Evolutionary conservation across 495 filamentous ascomycete genomes (phyloP).

Genomic region (Xylaria cubensis): DNA sequence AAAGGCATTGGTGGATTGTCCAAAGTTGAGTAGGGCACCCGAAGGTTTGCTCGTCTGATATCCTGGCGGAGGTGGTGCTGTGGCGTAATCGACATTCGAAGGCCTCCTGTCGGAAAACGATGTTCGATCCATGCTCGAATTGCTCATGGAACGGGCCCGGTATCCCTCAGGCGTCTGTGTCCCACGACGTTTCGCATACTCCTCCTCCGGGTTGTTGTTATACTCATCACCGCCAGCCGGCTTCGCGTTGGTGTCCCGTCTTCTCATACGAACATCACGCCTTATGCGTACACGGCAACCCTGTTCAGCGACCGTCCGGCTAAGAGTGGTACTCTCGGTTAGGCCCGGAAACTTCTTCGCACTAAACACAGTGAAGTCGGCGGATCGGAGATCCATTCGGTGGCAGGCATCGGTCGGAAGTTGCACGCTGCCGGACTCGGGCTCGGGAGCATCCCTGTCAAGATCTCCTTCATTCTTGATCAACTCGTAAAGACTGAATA

Average conservation of each 20-base stretch:
- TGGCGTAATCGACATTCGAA: conserved; percentile 62
- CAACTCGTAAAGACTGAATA: conserved; percentile 93
- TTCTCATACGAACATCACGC: conserved; percentile 95
- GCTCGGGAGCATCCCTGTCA: conserved; percentile 47
- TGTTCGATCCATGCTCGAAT: conserved; percentile 64
- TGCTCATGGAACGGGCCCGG: conserved; percentile 77
- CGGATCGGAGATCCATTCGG: conserved; percentile 87
- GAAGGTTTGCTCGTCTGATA: conserved; percentile 48
- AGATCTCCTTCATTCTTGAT: conserved; percentile 71
- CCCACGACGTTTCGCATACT: conserved; percentile 60
- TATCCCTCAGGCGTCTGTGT: conserved; percentile 70
- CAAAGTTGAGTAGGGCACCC: conserved; percentile 43
- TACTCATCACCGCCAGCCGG: conserved; percentile 69
- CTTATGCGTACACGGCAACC: conserved; percentile 96
- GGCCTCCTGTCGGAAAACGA: conserved; percentile 59
- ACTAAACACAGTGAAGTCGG: conserved; percentile 88
- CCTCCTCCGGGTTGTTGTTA: conserved; percentile 71
- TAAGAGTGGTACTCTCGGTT: conserved; percentile 86
- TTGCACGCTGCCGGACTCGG: conserved; percentile 44
- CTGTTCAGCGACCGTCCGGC: conserved; percentile 92
- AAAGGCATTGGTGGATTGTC: conserved; percentile 31
- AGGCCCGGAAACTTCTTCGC: conserved; percentile 99
- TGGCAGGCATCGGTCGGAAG: conserved; percentile 58
- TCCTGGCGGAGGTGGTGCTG: conserved; percentile 48
- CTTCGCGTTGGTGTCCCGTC: conserved; percentile 83